These are phyloP conservation scores for Auricularia sp. DNA, from an alignment of 768 basidiomycete species.

Conservation along the genomic window DNA sequence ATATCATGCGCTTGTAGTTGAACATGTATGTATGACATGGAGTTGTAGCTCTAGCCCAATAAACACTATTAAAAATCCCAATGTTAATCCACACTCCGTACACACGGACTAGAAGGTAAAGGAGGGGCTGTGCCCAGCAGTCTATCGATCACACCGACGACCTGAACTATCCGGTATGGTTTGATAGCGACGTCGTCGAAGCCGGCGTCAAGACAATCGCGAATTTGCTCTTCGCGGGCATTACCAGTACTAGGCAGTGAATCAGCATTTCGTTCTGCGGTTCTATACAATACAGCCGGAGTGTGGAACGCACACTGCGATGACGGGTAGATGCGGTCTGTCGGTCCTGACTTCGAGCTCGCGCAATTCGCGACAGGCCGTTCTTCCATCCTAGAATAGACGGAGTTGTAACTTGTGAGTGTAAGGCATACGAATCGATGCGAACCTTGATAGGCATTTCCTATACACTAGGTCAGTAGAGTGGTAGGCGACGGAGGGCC, in stretches of 20 bases:
- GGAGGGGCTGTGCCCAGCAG: too few relatives aligned
- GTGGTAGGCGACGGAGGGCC: neutral
- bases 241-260: neutral
- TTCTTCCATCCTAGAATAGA: neutral
- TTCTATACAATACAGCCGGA: too few relatives aligned
- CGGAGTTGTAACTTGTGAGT: neutral
- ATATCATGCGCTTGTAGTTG: too few relatives aligned
- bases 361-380: neutral
- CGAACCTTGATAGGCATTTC: slow-evolving; percentile 1
- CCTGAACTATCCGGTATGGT: neutral
- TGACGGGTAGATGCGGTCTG: neutral
- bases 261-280: too few relatives aligned
- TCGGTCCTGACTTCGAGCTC: neutral
- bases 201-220: neutral
- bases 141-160: too few relatives aligned
- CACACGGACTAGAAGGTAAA: too few relatives aligned
- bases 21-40: too few relatives aligned
- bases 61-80: too few relatives aligned
- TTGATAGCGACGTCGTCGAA: slow-evolving; percentile 1
- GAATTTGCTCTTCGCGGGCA: neutral
- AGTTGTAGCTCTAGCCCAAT: too few relatives aligned
- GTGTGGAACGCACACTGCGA: neutral
- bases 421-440: neutral
- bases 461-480: neutral
- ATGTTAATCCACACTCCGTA: too few relatives aligned